Base-by-base conservation (phyloP, 345 rosid genomes). In the Viola odorata region DNA sequence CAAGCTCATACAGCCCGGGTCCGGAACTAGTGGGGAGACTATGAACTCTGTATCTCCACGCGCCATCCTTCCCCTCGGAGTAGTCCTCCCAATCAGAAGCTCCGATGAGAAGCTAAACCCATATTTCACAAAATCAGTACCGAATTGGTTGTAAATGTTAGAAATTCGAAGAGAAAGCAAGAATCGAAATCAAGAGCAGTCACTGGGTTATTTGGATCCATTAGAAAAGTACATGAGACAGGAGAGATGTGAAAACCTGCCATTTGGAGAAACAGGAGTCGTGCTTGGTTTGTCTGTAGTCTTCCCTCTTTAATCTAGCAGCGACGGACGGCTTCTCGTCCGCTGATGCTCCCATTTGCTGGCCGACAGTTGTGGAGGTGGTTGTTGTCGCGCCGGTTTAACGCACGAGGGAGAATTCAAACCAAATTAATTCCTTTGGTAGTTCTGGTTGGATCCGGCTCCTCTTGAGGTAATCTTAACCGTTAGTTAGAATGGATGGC, bases 1-100 rank as follows among this genome's bases (percentile, higher is more conserved):
- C 98, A 11, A 91, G 87, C 83, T 91, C 96, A 53, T 88, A 91
- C 0, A 91, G 60, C 44, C 98, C 96, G 0, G 95, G 85, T 14
- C 67, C 65, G 14, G 83, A 65, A 16, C 51, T 66, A 53, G 39
- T n/a, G 2, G 95, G 98, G 23, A 91, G 86, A 61, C 84, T 91
- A 59, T 89, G 85, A 51, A 81, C 77, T 72, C 96, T 81, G 78
- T 91, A 91, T 68, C 89, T 85, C 4, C 71, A 41, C 1, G 85
- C 87, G 58, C 92, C 96, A 60, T 85, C 95, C 71, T 80, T 86
- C 6, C 89, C 87, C 5, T 36, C 8, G 0, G 80, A 74, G 68
- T 83, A 63, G 53, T 86, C 89, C 57, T 75, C 85, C 98, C 98
- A 89, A 58, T 91, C 96, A 44, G 73, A 69, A 40, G 89, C 74